Percentiles rank a stretch among this genome's conserved stretches.
Conservation (phyloP, 176 grass and related monocot genomes). For the Oryza brachyantha region DNA sequence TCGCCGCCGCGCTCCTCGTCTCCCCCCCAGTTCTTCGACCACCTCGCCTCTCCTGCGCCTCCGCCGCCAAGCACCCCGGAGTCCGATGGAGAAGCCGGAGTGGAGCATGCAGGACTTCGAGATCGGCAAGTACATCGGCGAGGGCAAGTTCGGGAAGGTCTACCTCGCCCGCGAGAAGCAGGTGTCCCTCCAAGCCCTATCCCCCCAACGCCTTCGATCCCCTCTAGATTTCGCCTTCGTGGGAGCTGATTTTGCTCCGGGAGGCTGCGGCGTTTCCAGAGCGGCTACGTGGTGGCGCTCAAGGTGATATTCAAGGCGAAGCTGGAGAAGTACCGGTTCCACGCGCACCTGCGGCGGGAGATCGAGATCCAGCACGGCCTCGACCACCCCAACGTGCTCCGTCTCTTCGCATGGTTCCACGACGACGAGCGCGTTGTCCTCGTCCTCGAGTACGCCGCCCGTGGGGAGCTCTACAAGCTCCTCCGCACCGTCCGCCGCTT, state of each 20-base stretch:
- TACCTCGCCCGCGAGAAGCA: constrained; percentile 82
- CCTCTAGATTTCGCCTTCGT: not conserved
- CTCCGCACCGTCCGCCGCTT: constrained; percentile 60
- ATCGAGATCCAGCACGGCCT: constrained; percentile 83
- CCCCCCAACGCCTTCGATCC: not conserved
- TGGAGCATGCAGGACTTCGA: constrained; percentile 84
- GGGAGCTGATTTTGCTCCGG: constrained; percentile 8
- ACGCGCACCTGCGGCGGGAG: constrained; percentile 67
- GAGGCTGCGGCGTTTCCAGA: constrained; percentile 36
- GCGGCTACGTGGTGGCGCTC: constrained; percentile 79
- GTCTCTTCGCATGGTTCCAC: constrained; percentile 93
- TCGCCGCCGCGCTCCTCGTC: not conserved
- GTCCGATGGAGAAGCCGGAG: constrained; percentile 30
- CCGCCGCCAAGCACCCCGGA: not conserved
- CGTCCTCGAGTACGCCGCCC: constrained; percentile 74
- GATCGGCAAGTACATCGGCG: constrained; percentile 72
- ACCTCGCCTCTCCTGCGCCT: not conserved
- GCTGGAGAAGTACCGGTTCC: constrained; percentile 80
- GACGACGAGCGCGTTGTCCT: constrained; percentile 70
- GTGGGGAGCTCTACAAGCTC: constrained; percentile 76
- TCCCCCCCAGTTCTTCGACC: not conserved
- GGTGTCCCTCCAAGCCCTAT: constrained; percentile 26
- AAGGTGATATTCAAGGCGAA: constrained; percentile 84
- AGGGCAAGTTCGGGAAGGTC: constrained; percentile 92
- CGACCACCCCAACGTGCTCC: constrained; percentile 89